Conservation (phyloP, 768 basidiomycete genomes). For the Tulasnella sp. region DNA sequence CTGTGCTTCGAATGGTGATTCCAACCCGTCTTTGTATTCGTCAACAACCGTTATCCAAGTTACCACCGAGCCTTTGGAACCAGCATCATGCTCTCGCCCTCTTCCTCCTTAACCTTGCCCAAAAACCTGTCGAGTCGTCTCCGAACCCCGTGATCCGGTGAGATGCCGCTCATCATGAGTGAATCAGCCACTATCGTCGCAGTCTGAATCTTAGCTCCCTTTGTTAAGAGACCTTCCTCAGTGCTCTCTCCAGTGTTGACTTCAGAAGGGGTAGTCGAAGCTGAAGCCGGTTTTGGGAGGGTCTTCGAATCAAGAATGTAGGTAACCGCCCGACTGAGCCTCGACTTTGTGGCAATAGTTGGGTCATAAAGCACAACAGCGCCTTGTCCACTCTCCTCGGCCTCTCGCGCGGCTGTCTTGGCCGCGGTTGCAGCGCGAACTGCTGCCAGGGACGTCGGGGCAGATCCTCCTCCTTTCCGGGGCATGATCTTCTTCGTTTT, state of each 20-base stretch:
- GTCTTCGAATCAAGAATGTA: background rate
- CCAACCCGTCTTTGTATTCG: background rate
- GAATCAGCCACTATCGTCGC: conserved; percentile 9
- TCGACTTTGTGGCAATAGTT: background rate
- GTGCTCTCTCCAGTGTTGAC: background rate
- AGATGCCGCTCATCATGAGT: conserved; percentile 16
- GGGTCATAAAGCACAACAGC: background rate
- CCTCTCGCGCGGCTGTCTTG: background rate
- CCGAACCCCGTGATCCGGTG: conserved; percentile 16
- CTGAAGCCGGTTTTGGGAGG: background rate
- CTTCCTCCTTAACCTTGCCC: background rate
- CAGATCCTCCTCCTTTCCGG: background rate
- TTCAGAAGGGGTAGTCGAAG: background rate
- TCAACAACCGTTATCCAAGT: background rate
- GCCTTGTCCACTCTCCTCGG: background rate
- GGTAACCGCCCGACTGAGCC: conserved; percentile 9
- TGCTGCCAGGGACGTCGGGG: conserved; percentile 1
- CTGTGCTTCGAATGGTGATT: too few relatives aligned
- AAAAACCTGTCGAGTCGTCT: conserved; percentile 20
- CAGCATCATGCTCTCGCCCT: background rate
- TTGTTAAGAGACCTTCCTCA: background rate
- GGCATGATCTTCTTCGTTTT: conserved; percentile 1
- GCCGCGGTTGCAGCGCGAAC: conserved; percentile 10
- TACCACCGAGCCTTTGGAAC: background rate
- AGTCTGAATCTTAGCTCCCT: background rate